Base-by-base conservation (phyloP, 495 filamentous ascomycete genomes). In the Aspergillus steynii region DNA sequence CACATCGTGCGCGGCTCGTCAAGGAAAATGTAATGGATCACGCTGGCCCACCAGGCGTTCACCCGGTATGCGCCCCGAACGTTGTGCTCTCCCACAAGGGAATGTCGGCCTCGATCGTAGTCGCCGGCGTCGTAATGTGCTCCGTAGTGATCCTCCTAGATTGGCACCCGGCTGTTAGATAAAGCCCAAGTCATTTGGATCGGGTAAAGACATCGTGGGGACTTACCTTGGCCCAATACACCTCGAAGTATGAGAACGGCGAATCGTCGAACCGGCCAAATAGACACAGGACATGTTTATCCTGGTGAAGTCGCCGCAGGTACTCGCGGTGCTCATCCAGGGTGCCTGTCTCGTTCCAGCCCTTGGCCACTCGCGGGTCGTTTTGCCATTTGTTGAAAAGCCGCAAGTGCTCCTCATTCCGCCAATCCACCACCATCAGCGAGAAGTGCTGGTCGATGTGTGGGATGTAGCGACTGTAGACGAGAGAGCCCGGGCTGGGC, bases 11-110 rank as follows among this genome's bases (percentile, higher is more conserved):
- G 83, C 61, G 85, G 83, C 61, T 90, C 87, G 70, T 90, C 87
- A 46, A 90, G 76, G 73, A 86, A 90, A 60, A 85, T 77, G 67
- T 87, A 90, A 68, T 90, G 87, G 73, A 90, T 89, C 69, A 85
- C 73, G 65, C 81, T 83, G 15, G 83, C 85, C 78, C 85, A 89
- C 87, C 87, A 90, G 14, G 85, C 86, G 55, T 82, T 86, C 8
- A 88, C 87, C 14, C 87, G 82, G 59, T 87, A 83, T 53, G 85
- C 82, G 29, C 87, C 87, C 8, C 87, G 80, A 76, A 81, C 87
- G 14, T 77, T 77, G 47, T 82, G 73, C 63, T 89, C 85, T 52
- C 87, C 87, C 5, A 89, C 86, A 6, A 90, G 81, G 5, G 85
- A 87, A 74, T 90, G 86, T 1, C 87, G 83, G 4, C 87, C 87